Percentiles rank a stretch among this genome's conserved stretches.
Evolutionary conservation across 2,329 filamentous ascomycete species (phyloP).

Genomic region (Sporothrix mexicana): DNA sequence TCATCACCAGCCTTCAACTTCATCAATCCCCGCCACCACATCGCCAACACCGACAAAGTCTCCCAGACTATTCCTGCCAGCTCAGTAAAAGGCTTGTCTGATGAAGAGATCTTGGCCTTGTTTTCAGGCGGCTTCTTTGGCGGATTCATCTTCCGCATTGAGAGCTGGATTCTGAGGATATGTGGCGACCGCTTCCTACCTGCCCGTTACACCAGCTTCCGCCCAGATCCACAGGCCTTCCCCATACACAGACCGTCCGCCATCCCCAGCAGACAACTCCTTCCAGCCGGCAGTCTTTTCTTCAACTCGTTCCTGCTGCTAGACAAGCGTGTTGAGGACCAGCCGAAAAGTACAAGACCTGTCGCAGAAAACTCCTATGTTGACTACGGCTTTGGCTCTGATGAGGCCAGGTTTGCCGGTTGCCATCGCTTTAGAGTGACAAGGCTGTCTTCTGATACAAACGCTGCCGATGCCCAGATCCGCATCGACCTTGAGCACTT

Average conservation of each 20-base stretch:
- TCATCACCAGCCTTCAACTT: constrained; percentile 6
- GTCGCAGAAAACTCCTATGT: background rate
- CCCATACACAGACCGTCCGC: background rate
- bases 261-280: constrained; percentile 1
- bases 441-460: background rate
- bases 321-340: constrained; percentile 1
- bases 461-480: background rate
- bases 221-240: background rate
- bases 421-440: constrained; percentile 18
- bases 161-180: constrained; percentile 2
- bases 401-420: constrained; percentile 4
- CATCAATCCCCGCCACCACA: constrained; percentile 8
- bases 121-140: constrained; percentile 16
- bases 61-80: constrained; percentile 9
- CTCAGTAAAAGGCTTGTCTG: background rate
- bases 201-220: background rate
- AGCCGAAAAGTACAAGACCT: background rate
- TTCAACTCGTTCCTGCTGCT: constrained; percentile 4
- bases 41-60: background rate
- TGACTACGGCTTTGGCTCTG: constrained; percentile 21
- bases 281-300: constrained; percentile 17
- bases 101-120: constrained; percentile 12
- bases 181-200: background rate
- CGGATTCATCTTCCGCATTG: constrained; percentile 17
- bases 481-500: constrained; percentile 17